phyloP scores from a whole-genome alignment of 2,329 filamentous ascomycete species.

The Trichoderma atrobrunneum region DNA sequence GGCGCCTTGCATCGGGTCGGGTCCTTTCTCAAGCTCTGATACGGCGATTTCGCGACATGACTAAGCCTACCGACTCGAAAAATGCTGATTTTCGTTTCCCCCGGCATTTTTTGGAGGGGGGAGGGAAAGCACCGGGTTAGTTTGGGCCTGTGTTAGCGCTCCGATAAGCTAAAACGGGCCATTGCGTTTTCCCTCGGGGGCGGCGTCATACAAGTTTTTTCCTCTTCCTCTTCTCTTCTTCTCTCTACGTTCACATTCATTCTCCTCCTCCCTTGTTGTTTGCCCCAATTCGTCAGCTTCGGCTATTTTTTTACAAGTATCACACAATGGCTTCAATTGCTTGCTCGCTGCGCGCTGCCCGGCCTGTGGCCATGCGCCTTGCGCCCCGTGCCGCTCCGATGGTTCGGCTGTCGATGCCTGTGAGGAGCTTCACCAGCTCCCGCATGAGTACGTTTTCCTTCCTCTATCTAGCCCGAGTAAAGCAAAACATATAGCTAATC shows the following conservation, averaged over 20 bases:
- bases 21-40: neutral
- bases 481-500: neutral
- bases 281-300: neutral
- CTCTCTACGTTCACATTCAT: neutral
- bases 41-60: neutral
- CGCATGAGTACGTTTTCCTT: conserved; percentile 33
- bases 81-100: neutral
- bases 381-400: conserved; percentile 38
- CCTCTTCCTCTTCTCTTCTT: neutral
- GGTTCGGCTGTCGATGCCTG: conserved; percentile 41
- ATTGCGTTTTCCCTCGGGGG: neutral
- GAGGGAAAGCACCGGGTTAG: neutral
- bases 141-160: neutral
- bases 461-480: neutral
- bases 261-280: neutral
- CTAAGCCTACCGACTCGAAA: neutral
- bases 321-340: conserved; percentile 59
- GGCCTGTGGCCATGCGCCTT: conserved; percentile 43
- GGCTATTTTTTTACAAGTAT: neutral
- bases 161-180: conserved; percentile 10
- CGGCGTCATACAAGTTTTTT: conserved; percentile 12
- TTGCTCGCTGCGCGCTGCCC: conserved; percentile 50
- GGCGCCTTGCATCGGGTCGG: conserved; percentile 12
- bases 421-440: conserved; percentile 40
- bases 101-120: neutral